Evolutionary conservation across 768 basidiomycete species (phyloP).

Genomic region (Leccinellum albellum): DNA sequence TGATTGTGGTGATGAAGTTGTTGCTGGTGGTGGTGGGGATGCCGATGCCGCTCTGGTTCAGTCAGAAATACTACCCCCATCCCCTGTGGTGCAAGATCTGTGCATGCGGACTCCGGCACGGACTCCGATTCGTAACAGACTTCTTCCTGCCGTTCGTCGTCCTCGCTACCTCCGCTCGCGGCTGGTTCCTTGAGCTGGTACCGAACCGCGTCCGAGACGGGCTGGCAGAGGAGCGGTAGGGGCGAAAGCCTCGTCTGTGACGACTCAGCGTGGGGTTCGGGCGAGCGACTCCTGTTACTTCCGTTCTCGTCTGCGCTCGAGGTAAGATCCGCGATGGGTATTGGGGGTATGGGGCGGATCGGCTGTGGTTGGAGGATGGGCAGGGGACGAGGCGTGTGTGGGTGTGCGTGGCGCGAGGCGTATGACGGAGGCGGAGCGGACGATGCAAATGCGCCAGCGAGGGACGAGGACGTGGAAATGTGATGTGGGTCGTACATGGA

Average conservation of each 20-base stretch:
- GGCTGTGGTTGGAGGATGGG: conserved; percentile 34
- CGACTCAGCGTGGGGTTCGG: not conserved
- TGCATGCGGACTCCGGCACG: conserved; percentile 17
- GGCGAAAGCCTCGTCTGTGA: conserved; percentile 21
- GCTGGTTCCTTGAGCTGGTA: conserved; percentile 25
- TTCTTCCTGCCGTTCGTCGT: conserved; percentile 1
- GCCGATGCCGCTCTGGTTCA: conserved; percentile 3
- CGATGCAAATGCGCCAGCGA: conserved; percentile 26
- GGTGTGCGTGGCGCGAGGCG: conserved; percentile 6
- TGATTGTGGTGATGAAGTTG: not conserved
- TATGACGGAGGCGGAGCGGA: conserved; percentile 10
- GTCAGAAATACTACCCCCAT: conserved; percentile 13
- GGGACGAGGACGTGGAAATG: conserved; percentile 20
- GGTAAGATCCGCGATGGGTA: conserved; percentile 29
- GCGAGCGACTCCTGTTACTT: not conserved
- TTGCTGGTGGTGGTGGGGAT: not conserved
- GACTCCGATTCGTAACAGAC: conserved; percentile 11
- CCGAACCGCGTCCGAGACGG: conserved; percentile 30
- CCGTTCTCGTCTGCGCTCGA: conserved; percentile 16
- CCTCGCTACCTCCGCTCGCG: not conserved
- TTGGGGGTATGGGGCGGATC: conserved; percentile 33
- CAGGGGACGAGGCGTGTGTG: conserved; percentile 10
- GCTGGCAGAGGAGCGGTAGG: conserved; percentile 32
- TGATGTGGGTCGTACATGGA: conserved; percentile 19
- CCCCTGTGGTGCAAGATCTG: conserved; percentile 18